Percentiles rank a stretch among this genome's conserved stretches.
phyloP scores from a whole-genome alignment of 169 alveolate genomes.

The Condylostoma magnum region DNA sequence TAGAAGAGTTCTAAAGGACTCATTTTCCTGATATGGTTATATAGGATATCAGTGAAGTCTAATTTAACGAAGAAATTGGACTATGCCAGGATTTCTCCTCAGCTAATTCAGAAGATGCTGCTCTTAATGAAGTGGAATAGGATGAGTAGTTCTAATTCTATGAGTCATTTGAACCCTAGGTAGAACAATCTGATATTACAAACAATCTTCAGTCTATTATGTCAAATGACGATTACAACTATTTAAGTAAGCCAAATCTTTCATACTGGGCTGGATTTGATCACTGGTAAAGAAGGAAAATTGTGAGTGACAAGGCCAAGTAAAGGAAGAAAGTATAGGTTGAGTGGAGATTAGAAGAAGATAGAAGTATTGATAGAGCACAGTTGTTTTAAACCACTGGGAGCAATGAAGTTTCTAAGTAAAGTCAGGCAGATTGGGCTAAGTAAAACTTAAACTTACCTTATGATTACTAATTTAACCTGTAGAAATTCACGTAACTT shows the following conservation, averaged over 20 bases:
- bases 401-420: not conserved
- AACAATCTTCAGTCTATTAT: not conserved
- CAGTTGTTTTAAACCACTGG: too few species aligned
- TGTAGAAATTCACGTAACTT: not conserved
- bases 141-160: too few species aligned
- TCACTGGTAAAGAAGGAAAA: not conserved
- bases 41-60: too few species aligned
- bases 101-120: too few species aligned
- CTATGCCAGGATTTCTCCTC: too few species aligned
- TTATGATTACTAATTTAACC: conserved; percentile 11
- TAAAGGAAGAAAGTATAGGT: not conserved
- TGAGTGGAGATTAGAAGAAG: not conserved
- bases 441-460: not conserved
- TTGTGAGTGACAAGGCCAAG: too few species aligned
- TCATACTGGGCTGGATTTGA: conserved; percentile 29
- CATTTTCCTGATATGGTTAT: too few species aligned
- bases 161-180: too few species aligned
- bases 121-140: too few species aligned
- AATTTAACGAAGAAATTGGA: too few species aligned
- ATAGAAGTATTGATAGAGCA: not conserved
- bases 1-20: too few species aligned
- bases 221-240: not conserved
- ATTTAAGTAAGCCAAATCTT: not conserved
- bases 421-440: not conserved
- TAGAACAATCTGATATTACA: too few species aligned